These are phyloP conservation scores for Obba rivulosa DNA, from an alignment of 768 basidiomycete species.

Conservation along the genomic window DNA sequence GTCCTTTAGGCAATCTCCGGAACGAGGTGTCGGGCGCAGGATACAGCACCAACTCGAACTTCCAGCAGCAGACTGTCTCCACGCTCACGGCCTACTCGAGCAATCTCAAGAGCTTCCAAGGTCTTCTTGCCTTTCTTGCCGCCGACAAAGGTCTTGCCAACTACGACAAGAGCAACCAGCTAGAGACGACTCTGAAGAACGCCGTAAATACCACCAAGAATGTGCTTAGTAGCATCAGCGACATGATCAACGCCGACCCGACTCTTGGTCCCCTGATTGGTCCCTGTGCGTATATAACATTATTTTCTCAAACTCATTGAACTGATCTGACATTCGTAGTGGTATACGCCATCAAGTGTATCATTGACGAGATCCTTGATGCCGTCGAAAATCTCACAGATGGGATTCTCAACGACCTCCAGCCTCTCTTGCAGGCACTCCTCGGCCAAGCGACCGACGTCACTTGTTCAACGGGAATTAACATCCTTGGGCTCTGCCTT, in stretches of 20 bases:
- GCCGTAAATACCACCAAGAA: slow-evolving; percentile 45
- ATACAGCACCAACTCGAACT: slow-evolving; percentile 20
- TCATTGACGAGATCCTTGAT: slow-evolving; percentile 47
- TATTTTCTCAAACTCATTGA: neutral
- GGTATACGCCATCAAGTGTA: slow-evolving; percentile 56
- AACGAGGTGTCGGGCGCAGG: neutral
- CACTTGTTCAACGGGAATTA: slow-evolving; percentile 22
- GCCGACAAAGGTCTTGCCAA: slow-evolving; percentile 45
- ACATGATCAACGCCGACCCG: slow-evolving; percentile 36
- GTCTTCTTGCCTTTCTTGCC: slow-evolving; percentile 22
- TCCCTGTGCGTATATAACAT: slow-evolving; percentile 40
- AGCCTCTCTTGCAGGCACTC: slow-evolving; percentile 28
- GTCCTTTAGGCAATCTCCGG: slow-evolving; percentile 2
- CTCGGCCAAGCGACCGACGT: slow-evolving; percentile 16
- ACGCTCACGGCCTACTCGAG: slow-evolving; percentile 31
- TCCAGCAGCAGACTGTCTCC: slow-evolving; percentile 32
- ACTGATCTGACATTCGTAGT: slow-evolving; percentile 30
- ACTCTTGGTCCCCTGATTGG: slow-evolving; percentile 45
- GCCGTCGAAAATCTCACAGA: slow-evolving; percentile 44
- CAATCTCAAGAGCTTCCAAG: slow-evolving; percentile 27
- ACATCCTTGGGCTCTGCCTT: slow-evolving; percentile 15
- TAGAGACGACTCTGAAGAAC: slow-evolving; percentile 48
- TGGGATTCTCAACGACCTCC: slow-evolving; percentile 36
- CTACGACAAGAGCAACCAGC: slow-evolving; percentile 37
- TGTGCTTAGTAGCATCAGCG: slow-evolving; percentile 27